These are phyloP conservation scores for Skeletonema potamos DNA, from an alignment of 108 stramenopile species.

Conservation along the genomic window DNA sequence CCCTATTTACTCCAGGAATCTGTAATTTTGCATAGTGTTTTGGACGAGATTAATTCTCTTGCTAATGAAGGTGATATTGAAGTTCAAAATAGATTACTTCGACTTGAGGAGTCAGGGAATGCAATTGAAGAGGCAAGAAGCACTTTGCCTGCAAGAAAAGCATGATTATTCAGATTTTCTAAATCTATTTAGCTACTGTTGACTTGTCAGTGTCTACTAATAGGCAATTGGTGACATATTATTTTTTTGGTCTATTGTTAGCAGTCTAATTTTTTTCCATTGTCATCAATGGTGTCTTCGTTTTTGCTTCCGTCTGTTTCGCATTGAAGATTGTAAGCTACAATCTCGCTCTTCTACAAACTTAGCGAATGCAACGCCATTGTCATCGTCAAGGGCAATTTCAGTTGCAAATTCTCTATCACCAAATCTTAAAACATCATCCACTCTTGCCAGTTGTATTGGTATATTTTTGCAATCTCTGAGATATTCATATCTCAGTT, in stretches of 20 bases:
- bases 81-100: slow-evolving; percentile 57
- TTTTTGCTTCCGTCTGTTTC: slow-evolving; percentile 23
- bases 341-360: slow-evolving; percentile 42
- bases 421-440: slow-evolving; percentile 70
- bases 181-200: no score
- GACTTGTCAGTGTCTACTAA: not conserved
- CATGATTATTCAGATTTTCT: not conserved
- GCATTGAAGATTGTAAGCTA: slow-evolving; percentile 7
- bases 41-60: slow-evolving; percentile 67
- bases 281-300: slow-evolving; percentile 9
- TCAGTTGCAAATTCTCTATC: slow-evolving; percentile 73
- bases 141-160: slow-evolving; percentile 66
- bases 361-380: slow-evolving; percentile 49
- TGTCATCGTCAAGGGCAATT: slow-evolving; percentile 63
- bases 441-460: slow-evolving; percentile 52
- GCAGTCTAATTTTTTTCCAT: slow-evolving; percentile 1
- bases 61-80: slow-evolving; percentile 59
- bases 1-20: slow-evolving; percentile 75
- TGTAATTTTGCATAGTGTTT: slow-evolving; percentile 67
- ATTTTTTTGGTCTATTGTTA: not conserved
- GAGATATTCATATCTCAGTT: slow-evolving; percentile 71
- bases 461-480: slow-evolving; percentile 55
- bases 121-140: slow-evolving; percentile 56
- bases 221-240: not conserved
- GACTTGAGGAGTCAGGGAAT: slow-evolving; percentile 42